These are phyloP conservation scores for Colletotrichum graminicola DNA, from an alignment of 2,329 filamentous ascomycete genomes.

Conservation along the genomic window DNA sequence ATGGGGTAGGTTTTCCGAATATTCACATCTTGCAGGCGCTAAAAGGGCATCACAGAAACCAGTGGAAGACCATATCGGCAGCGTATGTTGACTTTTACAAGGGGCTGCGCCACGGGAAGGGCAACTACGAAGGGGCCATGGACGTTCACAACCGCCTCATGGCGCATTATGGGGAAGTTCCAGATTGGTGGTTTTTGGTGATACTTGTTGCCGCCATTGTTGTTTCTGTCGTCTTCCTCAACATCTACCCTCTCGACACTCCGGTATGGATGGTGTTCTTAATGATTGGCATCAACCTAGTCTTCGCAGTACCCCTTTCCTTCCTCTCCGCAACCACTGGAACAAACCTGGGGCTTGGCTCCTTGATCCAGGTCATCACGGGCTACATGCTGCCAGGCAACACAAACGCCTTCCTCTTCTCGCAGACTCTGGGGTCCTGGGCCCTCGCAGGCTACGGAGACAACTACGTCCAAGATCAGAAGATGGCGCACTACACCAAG, in stretches of 20 bases:
- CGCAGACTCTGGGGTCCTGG: slow-evolving; percentile 38
- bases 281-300: slow-evolving; percentile 52
- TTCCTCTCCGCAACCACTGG: slow-evolving; percentile 60
- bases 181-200: slow-evolving; percentile 63
- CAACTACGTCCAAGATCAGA: slow-evolving; percentile 53
- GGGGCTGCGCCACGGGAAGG: slow-evolving; percentile 53
- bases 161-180: slow-evolving; percentile 59
- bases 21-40: background rate
- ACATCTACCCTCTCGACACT: slow-evolving; percentile 47
- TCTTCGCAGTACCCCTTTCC: slow-evolving; percentile 58
- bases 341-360: slow-evolving; percentile 57
- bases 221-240: slow-evolving; percentile 50
- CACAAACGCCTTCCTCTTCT: slow-evolving; percentile 48
- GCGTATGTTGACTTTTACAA: slow-evolving; percentile 56
- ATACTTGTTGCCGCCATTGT: slow-evolving; percentile 53
- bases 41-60: slow-evolving; percentile 45
- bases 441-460: slow-evolving; percentile 58
- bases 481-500: slow-evolving; percentile 52
- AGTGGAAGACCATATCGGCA: slow-evolving; percentile 53
- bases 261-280: slow-evolving; percentile 50
- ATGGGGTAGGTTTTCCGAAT: slow-evolving; percentile 44
- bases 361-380: slow-evolving; percentile 58
- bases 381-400: slow-evolving; percentile 57
- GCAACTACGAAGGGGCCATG: slow-evolving; percentile 57
- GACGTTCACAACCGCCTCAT: slow-evolving; percentile 59